Evolutionary conservation across 2,329 filamentous ascomycete genomes (phyloP).

Genomic region (Microdochium trichocladiopsis): DNA sequence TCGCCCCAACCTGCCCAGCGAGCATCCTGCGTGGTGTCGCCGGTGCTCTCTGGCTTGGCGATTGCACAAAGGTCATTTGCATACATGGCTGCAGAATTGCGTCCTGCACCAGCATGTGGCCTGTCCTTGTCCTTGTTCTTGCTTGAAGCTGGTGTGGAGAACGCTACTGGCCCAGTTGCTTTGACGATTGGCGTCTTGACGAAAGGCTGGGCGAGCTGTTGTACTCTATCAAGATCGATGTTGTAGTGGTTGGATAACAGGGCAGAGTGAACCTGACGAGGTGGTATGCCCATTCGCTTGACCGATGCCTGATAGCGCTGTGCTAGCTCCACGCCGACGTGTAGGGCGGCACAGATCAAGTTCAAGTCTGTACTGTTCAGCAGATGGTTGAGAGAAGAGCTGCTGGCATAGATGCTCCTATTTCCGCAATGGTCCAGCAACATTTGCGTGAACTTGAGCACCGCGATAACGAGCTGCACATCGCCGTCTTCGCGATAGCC

Average conservation of each 20-base stretch:
- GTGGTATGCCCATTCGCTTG: constrained; percentile 62
- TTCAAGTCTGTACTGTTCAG: constrained; percentile 80
- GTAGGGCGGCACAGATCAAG: constrained; percentile 70
- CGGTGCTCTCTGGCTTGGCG: constrained; percentile 40
- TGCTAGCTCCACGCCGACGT: constrained; percentile 77
- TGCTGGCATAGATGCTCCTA: constrained; percentile 92
- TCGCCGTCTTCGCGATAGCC: constrained; percentile 73
- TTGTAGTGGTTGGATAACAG: constrained; percentile 81
- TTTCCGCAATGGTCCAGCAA: constrained; percentile 94
- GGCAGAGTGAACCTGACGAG: constrained; percentile 60
- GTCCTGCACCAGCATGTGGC: constrained; percentile 40
- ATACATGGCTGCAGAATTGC: constrained; percentile 53
- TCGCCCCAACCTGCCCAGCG: constrained; percentile 75
- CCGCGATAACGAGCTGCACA: constrained; percentile 66
- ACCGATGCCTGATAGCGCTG: constrained; percentile 89
- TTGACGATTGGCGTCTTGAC: constrained; percentile 58
- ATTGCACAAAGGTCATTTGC: constrained; percentile 81
- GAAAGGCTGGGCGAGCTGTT: constrained; percentile 78
- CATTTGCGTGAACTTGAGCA: constrained; percentile 80
- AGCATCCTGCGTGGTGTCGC: constrained; percentile 5
- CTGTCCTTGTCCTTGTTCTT: constrained; percentile 76
- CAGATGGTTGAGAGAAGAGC: constrained; percentile 78
- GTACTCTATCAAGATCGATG: constrained; percentile 71
- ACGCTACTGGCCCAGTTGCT: constrained; percentile 39
- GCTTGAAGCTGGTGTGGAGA: constrained; percentile 47